Conservation (phyloP, 2,329 filamentous ascomycete genomes). For the Ramularia endophylla region DNA sequence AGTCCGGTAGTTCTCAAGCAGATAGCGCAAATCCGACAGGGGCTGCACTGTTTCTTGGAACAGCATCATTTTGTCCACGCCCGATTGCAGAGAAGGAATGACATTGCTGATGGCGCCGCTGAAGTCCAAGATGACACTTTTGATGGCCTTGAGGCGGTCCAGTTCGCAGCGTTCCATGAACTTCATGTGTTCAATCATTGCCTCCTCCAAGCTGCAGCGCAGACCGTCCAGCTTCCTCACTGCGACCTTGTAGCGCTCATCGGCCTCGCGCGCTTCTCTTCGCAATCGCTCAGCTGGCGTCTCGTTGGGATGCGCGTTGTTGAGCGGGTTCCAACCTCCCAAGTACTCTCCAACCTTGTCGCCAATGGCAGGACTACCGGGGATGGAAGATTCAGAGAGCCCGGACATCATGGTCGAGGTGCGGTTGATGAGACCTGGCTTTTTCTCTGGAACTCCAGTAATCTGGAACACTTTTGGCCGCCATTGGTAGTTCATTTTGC, state of each 20-base stretch:
- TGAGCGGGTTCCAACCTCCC: constrained; percentile 86
- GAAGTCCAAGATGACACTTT: constrained; percentile 95
- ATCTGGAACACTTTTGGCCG: constrained; percentile 84
- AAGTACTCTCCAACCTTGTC: constrained; percentile 73
- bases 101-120: constrained; percentile 97
- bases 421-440: constrained; percentile 58
- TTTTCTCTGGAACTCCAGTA: constrained; percentile 84
- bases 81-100: constrained; percentile 90
- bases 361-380: constrained; percentile 75
- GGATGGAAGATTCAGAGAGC: constrained; percentile 20
- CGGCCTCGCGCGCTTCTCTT: constrained; percentile 81
- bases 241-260: constrained; percentile 85
- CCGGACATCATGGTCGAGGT: constrained; percentile 64
- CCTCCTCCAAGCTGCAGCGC: constrained; percentile 90
- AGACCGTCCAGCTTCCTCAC: constrained; percentile 84
- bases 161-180: constrained; percentile 98
- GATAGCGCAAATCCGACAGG: constrained; percentile 78
- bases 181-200: constrained; percentile 84
- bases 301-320: constrained; percentile 87
- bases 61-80: constrained; percentile 97
- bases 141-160: constrained; percentile 94
- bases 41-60: constrained; percentile 99
- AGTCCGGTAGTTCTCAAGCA: constrained; percentile 95
- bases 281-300: constrained; percentile 80
- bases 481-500: constrained; percentile 97